Base-by-base conservation (phyloP, 192 early-diverging fungal species). In the Rhizoclosmatium sp. region DNA sequence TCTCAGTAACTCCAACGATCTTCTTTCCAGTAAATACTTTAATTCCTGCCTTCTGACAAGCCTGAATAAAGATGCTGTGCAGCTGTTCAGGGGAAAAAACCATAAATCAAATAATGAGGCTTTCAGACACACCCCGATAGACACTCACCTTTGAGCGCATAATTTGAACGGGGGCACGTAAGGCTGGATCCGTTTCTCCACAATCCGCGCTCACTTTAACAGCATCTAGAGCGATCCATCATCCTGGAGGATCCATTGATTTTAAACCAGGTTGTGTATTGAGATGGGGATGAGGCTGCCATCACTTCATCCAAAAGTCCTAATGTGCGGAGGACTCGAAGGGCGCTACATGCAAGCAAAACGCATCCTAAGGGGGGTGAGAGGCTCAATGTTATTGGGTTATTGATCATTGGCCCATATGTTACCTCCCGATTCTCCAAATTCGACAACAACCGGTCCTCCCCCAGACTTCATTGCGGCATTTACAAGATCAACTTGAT, bases 261-360 rank as follows among this genome's bases (percentile, higher is more conserved):
- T 41, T 47, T 65, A 61, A 19, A 23, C 59, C 12, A 72, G 31
- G 16, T 14, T 9, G 31, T 47, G 47, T 47, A 69, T 19, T 40
- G 12, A 60, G 23, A 44, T 1, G 41, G 60, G 4, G 23, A 21
- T 21, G 51, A 51, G 40, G 14, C n/a, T 12, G 40, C 44, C 23
- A 41, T 12, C 10, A 81, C 16, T 31, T 40, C 74, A n/a, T 75
- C 72, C 39, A 81, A 48, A 12, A 81, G 16, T 14, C 80, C 80
- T 7, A 81, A 42, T 10, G 12, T 31, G 31, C 47, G 14, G 67
- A 81, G n/a, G 40, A 75, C 64, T 14, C 74, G 73, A 5, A 81
- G 67, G 4, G 48, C 72, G 48, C 69, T 81, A n/a, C 54, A 5
- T 2, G 19, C 46, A 58, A 81, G 59, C 51, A 69, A 62, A 21